These are phyloP conservation scores for Blepharisma stoltei DNA, from an alignment of 73 alveolate species.

Conservation along the genomic window DNA sequence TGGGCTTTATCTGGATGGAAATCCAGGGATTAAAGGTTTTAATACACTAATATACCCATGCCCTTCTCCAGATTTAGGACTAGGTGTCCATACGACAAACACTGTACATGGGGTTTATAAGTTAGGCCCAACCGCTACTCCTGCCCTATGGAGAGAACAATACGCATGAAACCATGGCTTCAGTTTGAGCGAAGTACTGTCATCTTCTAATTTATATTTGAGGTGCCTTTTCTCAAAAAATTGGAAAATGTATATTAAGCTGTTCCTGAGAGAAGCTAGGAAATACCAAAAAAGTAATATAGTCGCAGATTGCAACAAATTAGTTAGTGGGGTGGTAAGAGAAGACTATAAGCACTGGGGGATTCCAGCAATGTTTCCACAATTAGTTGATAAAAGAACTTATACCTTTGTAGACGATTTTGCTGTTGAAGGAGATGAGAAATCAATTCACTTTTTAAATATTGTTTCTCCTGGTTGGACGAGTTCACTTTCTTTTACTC, in stretches of 20 bases:
- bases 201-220: slow-evolving; percentile 36
- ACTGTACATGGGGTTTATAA: slow-evolving; percentile 63
- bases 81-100: slow-evolving; percentile 84
- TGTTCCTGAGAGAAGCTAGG: slow-evolving; percentile 36
- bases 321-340: background rate
- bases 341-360: slow-evolving; percentile 32
- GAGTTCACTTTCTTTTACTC: slow-evolving; percentile 67
- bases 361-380: slow-evolving; percentile 69
- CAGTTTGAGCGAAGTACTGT: slow-evolving; percentile 36
- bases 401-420: slow-evolving; percentile 55
- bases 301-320: background rate
- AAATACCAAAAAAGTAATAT: slow-evolving; percentile 34
- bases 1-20: slow-evolving; percentile 71
- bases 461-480: slow-evolving; percentile 91
- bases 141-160: slow-evolving; percentile 77
- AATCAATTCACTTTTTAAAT: slow-evolving; percentile 64
- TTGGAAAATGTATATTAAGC: slow-evolving; percentile 39
- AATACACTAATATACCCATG: slow-evolving; percentile 86
- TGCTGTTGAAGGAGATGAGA: slow-evolving; percentile 39
- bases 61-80: slow-evolving; percentile 57
- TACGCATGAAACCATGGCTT: slow-evolving; percentile 53
- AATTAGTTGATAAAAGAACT: slow-evolving; percentile 56
- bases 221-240: slow-evolving; percentile 33
- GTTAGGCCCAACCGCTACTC: slow-evolving; percentile 84
- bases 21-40: slow-evolving; percentile 42